Percentiles rank a stretch among this genome's conserved stretches.
phyloP scores from a whole-genome alignment of 345 rosid species.

The Eucalyptus virginea region DNA sequence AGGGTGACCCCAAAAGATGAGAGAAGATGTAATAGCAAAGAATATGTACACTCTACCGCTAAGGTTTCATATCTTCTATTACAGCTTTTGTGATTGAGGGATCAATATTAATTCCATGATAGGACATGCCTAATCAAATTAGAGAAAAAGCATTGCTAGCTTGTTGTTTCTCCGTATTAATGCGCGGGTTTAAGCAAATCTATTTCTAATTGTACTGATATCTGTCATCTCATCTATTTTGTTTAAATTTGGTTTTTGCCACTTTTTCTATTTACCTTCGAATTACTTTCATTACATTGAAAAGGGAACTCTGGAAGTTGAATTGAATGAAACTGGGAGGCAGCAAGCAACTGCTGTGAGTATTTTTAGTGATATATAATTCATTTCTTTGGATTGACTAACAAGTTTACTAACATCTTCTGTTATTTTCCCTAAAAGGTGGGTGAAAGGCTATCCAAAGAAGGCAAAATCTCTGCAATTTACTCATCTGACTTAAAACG shows the following conservation, averaged over 20 bases:
- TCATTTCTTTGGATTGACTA: not conserved
- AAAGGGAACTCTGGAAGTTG: conserved; percentile 84
- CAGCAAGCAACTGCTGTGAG: conserved; percentile 64
- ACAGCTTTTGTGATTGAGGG: not conserved
- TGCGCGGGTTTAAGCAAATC: not conserved
- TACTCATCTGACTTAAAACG: not conserved
- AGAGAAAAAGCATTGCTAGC: not conserved
- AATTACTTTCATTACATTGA: not conserved
- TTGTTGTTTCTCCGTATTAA: not conserved
- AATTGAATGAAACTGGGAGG: conserved; percentile 68
- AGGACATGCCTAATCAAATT: not conserved
- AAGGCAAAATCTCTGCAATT: conserved; percentile 18
- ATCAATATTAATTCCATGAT: not conserved
- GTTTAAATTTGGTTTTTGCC: not conserved
- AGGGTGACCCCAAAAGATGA: not conserved
- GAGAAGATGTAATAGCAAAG: not conserved
- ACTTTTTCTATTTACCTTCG: not conserved
- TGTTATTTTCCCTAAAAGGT: conserved; percentile 21
- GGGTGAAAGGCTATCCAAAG: conserved; percentile 55
- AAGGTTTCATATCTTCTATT: not conserved
- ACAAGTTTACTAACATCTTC: not conserved
- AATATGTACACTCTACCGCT: not conserved
- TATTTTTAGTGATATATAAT: not conserved
- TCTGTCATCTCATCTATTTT: not conserved
- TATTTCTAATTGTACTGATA: not conserved